Conservation (phyloP, 176 grass and related monocot genomes). For the Aegilops umbellulata region DNA sequence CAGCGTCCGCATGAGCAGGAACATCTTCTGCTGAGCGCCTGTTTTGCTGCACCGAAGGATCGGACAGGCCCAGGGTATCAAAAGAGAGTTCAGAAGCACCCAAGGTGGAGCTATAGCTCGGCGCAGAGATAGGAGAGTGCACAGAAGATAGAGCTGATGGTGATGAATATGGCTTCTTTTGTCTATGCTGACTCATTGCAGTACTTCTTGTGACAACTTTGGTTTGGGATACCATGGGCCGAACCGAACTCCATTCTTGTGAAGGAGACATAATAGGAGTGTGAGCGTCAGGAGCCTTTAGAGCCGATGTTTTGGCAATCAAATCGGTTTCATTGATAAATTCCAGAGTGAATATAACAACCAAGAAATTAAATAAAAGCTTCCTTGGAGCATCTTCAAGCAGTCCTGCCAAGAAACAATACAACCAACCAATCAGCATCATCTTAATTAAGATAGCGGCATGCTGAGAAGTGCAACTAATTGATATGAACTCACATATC, state of each 20-base stretch:
- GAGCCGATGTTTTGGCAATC: slow-evolving; percentile 35
- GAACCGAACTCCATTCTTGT: slow-evolving; percentile 46
- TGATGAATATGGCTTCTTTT: slow-evolving; percentile 37
- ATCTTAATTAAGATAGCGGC: neutral
- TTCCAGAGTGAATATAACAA: slow-evolving; percentile 38
- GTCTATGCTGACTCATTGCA: slow-evolving; percentile 21
- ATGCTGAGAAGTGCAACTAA: too few relatives aligned
- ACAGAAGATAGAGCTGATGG: slow-evolving; percentile 28
- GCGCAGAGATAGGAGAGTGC: slow-evolving; percentile 33
- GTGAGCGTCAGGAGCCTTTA: slow-evolving; percentile 10
- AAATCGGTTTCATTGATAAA: slow-evolving; percentile 27
- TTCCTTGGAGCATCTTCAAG: slow-evolving; percentile 12
- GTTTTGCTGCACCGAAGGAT: slow-evolving; percentile 20
- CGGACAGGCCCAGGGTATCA: slow-evolving; percentile 32
- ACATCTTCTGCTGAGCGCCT: slow-evolving; percentile 27
- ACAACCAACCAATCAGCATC: slow-evolving; percentile 11
- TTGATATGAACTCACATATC: too few relatives aligned
- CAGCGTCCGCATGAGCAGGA: slow-evolving; percentile 42
- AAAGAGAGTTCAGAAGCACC: slow-evolving; percentile 14
- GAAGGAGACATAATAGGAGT: slow-evolving; percentile 43
- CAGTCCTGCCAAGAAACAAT: slow-evolving; percentile 44
- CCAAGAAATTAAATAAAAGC: slow-evolving; percentile 32
- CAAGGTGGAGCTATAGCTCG: slow-evolving; percentile 37
- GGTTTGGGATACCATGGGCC: slow-evolving; percentile 24
- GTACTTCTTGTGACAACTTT: slow-evolving; percentile 22